Percentiles rank a stretch among this genome's conserved stretches.
phyloP scores from a whole-genome alignment of 2,329 filamentous ascomycete species.

The Bipolaris zeicola region DNA sequence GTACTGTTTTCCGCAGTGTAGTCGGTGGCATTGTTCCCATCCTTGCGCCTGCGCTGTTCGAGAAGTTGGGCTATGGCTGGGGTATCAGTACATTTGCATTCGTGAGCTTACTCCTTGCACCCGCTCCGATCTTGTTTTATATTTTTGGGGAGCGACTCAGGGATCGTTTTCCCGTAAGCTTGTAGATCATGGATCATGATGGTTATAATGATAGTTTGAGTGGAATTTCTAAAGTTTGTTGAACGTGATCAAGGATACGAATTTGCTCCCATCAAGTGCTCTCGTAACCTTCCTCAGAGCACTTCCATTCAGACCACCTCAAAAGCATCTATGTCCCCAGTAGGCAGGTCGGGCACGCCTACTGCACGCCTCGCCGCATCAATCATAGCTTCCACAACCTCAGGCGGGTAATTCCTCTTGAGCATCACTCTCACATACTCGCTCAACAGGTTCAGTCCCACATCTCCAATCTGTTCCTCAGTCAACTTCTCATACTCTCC shows the following conservation, averaged over 20 bases:
- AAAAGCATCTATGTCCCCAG: conserved; percentile 41
- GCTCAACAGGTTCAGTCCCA: conserved; percentile 37
- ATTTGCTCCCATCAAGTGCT: not conserved
- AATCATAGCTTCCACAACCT: conserved; percentile 39
- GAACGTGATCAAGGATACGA: too few species aligned
- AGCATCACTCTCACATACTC: conserved; percentile 41
- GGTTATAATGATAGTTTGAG: too few species aligned
- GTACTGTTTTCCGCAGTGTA: conserved; percentile 54
- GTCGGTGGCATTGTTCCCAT: conserved; percentile 56
- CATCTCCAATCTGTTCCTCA: conserved; percentile 29
- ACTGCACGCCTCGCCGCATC: conserved; percentile 31
- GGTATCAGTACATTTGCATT: conserved; percentile 58
- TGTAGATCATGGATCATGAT: conserved; percentile 11
- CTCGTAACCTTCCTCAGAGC: not conserved
- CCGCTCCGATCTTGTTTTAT: conserved; percentile 58
- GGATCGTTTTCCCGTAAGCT: conserved; percentile 46
- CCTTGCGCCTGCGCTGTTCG: conserved; percentile 52
- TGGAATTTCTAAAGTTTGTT: too few species aligned
- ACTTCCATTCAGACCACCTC: conserved; percentile 19
- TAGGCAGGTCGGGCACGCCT: conserved; percentile 33
- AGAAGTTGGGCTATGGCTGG: conserved; percentile 56
- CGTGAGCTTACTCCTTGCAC: conserved; percentile 51
- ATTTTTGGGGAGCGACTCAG: conserved; percentile 54
- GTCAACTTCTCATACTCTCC: conserved; percentile 22
- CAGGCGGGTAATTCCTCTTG: conserved; percentile 28